These are phyloP conservation scores for Leishmania lainsoni DNA, from an alignment of 208 protist genomes.

Conservation along the genomic window DNA sequence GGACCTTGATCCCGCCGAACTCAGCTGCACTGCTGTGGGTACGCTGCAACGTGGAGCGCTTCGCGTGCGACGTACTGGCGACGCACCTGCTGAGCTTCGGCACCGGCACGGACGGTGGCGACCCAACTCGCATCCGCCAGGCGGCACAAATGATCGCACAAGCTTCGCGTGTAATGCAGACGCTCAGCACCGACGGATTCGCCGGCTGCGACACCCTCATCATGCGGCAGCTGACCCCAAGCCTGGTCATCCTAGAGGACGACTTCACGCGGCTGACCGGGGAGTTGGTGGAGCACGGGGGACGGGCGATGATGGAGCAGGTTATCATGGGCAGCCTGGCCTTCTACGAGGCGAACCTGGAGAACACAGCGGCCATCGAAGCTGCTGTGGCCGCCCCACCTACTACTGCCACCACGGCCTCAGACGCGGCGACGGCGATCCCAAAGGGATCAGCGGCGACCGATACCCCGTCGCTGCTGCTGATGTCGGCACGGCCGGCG, in stretches of 20 bases:
- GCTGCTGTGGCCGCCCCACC: conserved; percentile 5
- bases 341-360: conserved; percentile 25
- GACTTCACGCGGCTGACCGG: conserved; percentile 68
- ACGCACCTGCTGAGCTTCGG: conserved; percentile 79
- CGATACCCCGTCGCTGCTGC: background rate
- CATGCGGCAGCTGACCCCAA: conserved; percentile 69
- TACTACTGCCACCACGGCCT: conserved; percentile 3
- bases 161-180: conserved; percentile 57
- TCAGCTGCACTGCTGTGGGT: conserved; percentile 82
- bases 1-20: conserved; percentile 59
- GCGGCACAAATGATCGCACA: conserved; percentile 67
- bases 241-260: conserved; percentile 65
- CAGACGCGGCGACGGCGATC: background rate
- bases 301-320: conserved; percentile 70
- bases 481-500: conserved; percentile 24
- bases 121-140: conserved; percentile 76
- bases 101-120: conserved; percentile 73
- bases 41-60: conserved; percentile 62
- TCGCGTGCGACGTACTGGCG: conserved; percentile 69
- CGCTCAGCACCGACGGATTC: conserved; percentile 56
- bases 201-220: conserved; percentile 73
- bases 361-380: conserved; percentile 18
- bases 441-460: conserved; percentile 1
- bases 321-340: conserved; percentile 53
- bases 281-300: conserved; percentile 50